phyloP scores from a whole-genome alignment of 2,329 filamentous ascomycete species.

The Alternaria hordeiaustralica region DNA sequence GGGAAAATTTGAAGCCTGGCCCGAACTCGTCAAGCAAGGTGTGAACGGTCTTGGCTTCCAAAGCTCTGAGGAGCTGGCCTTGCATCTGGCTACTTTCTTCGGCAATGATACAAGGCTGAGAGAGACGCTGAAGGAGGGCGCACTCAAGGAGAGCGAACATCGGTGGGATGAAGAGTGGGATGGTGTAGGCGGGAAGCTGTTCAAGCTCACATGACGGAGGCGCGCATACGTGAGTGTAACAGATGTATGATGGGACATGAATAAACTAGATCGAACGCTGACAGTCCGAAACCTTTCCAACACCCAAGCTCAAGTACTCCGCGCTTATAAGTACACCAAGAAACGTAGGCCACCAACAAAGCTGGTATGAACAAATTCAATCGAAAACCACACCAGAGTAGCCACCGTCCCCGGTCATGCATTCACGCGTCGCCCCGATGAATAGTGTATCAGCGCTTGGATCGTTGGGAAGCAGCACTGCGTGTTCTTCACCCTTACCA shows the following conservation, averaged over 20 bases:
- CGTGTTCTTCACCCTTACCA: not conserved
- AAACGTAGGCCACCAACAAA: not conserved
- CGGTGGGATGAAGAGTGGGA: conserved; percentile 97
- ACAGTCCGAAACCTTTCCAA: not conserved
- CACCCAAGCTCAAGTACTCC: not conserved
- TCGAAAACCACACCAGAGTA: not conserved
- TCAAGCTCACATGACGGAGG: conserved; percentile 47
- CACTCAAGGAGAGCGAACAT: conserved; percentile 72
- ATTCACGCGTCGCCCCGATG: not conserved
- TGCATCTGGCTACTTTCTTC: conserved; percentile 71
- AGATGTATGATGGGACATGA: not conserved
- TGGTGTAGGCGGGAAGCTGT: conserved; percentile 74
- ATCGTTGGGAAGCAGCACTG: not conserved
- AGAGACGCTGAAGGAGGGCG: conserved; percentile 68
- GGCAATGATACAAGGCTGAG: conserved; percentile 62
- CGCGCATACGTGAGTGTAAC: not conserved
- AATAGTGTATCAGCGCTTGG: not conserved
- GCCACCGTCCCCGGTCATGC: not conserved
- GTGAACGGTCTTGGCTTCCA: conserved; percentile 87
- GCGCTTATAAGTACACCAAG: not conserved
- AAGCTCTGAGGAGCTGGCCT: conserved; percentile 69
- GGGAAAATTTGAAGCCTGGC: conserved; percentile 83
- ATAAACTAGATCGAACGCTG: not conserved
- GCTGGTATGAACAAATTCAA: not conserved
- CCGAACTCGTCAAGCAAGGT: conserved; percentile 86